Conservation (phyloP, 2,329 filamentous ascomycete genomes). For the Aspergillus pseudonomiae region DNA sequence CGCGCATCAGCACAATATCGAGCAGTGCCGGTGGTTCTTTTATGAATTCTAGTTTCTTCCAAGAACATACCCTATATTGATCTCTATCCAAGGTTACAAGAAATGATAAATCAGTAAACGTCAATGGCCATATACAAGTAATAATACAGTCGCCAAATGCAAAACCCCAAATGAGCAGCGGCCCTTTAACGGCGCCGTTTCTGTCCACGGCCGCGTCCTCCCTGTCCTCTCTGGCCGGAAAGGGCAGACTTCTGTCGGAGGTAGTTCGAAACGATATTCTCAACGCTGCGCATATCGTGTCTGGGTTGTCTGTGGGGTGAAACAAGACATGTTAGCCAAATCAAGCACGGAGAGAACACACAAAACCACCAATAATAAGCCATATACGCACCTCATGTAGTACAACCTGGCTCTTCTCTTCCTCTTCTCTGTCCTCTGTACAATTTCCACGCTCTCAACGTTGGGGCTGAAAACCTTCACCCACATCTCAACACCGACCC, state of each 20-base stretch:
- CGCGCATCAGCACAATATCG: background rate
- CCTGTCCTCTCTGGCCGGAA: slow-evolving; percentile 29
- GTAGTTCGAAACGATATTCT: slow-evolving; percentile 74
- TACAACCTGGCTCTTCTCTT: slow-evolving; percentile 85
- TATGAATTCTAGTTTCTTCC: background rate
- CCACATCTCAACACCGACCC: slow-evolving; percentile 94
- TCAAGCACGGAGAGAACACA: background rate
- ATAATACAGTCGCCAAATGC: slow-evolving; percentile 33
- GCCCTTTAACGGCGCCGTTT: slow-evolving; percentile 25
- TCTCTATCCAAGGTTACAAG: slow-evolving; percentile 11
- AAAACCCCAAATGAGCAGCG: slow-evolving; percentile 17
- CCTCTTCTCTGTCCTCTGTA: slow-evolving; percentile 82
- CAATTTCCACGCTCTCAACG: slow-evolving; percentile 88
- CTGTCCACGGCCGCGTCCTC: slow-evolving; percentile 17
- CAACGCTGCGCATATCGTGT: slow-evolving; percentile 85
- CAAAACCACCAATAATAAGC: background rate
- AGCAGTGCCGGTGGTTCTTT: background rate
- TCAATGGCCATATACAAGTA: slow-evolving; percentile 27
- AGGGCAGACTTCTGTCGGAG: slow-evolving; percentile 56
- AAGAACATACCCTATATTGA: slow-evolving; percentile 6
- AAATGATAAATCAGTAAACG: slow-evolving; percentile 14
- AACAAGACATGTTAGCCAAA: slow-evolving; percentile 15
- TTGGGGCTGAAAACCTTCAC: slow-evolving; percentile 92
- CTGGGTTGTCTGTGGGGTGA: slow-evolving; percentile 60
- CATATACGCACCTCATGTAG: slow-evolving; percentile 70